Conservation (phyloP, 2,329 filamentous ascomycete genomes). For the Thielaviopsis punctulata region DNA sequence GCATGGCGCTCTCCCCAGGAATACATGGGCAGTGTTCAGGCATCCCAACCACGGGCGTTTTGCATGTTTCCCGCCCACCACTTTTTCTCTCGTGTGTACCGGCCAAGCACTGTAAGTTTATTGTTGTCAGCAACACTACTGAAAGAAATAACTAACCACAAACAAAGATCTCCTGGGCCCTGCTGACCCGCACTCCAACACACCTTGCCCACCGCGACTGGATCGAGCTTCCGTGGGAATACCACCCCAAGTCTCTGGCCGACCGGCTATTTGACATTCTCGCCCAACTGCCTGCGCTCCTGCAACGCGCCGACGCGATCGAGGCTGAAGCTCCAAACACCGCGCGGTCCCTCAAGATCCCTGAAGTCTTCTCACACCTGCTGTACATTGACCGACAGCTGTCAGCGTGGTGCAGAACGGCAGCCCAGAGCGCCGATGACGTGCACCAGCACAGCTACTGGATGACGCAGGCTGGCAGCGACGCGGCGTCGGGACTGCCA, state of each 20-base stretch:
- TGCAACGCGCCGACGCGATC: slow-evolving; percentile 28
- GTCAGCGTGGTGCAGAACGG: slow-evolving; percentile 27
- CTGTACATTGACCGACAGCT: slow-evolving; percentile 31
- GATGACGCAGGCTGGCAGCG: slow-evolving; percentile 14
- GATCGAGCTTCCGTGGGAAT: slow-evolving; percentile 33
- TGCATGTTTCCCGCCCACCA: slow-evolving; percentile 37
- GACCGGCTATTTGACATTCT: slow-evolving; percentile 36
- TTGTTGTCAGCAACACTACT: background rate
- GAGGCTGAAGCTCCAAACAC: slow-evolving; percentile 23
- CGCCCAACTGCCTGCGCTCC: slow-evolving; percentile 29
- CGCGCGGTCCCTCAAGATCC: slow-evolving; percentile 26
- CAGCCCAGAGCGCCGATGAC: slow-evolving; percentile 16
- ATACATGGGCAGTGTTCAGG: slow-evolving; percentile 22
- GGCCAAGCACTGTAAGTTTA: slow-evolving; percentile 32
- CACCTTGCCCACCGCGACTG: slow-evolving; percentile 36
- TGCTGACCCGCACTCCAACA: slow-evolving; percentile 31
- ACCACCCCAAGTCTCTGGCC: slow-evolving; percentile 31
- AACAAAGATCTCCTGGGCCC: slow-evolving; percentile 31
- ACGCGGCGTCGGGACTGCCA: slow-evolving; percentile 19
- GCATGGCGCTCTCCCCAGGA: slow-evolving; percentile 23
- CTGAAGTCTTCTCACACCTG: slow-evolving; percentile 31
- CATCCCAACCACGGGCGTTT: slow-evolving; percentile 29
- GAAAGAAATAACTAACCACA: no score
- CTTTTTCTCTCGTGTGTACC: slow-evolving; percentile 38
- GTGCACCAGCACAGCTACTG: slow-evolving; percentile 20